Evolutionary conservation across 2,329 filamentous ascomycete genomes (phyloP).

Genomic region (Sporothrix curviconia): DNA sequence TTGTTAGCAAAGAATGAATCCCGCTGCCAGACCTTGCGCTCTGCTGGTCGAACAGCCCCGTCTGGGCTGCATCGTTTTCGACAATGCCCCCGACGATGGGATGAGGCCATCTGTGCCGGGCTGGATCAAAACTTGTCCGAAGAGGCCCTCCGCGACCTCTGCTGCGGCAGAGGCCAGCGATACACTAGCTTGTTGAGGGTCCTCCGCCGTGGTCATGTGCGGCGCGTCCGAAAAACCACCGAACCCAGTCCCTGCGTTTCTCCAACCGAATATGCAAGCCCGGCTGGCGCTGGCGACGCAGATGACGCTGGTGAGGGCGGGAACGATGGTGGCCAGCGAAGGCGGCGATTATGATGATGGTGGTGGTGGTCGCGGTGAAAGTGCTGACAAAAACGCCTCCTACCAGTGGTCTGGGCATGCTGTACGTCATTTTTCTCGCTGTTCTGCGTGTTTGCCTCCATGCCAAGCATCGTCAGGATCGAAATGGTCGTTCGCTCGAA

Average conservation of each 20-base stretch:
- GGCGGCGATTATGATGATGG: constrained; percentile 5
- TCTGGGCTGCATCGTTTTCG: too few relatives aligned
- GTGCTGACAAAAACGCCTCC: too few relatives aligned
- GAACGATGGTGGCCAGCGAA: neutral
- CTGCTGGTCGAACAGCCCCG: too few relatives aligned
- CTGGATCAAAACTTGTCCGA: neutral
- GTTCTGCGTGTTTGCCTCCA: too few relatives aligned
- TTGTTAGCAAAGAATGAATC: neutral
- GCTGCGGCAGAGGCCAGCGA: neutral
- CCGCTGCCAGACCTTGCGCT: neutral
- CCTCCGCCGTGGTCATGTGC: neutral
- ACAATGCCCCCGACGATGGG: too few relatives aligned
- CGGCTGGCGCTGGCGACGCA: neutral
- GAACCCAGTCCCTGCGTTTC: constrained; percentile 4
- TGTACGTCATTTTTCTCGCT: too few relatives aligned
- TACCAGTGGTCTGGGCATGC: too few relatives aligned
- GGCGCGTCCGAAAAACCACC: constrained; percentile 2
- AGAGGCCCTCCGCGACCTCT: neutral
- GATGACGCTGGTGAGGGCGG: neutral
- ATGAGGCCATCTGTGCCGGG: neutral
- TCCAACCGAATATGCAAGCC: neutral
- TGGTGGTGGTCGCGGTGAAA: neutral
- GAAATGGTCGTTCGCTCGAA: too few relatives aligned
- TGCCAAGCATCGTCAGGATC: too few relatives aligned
- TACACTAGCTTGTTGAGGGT: neutral